Conservation (phyloP, 1,139 yeast genomes). For the Zygoascus sp. region DNA sequence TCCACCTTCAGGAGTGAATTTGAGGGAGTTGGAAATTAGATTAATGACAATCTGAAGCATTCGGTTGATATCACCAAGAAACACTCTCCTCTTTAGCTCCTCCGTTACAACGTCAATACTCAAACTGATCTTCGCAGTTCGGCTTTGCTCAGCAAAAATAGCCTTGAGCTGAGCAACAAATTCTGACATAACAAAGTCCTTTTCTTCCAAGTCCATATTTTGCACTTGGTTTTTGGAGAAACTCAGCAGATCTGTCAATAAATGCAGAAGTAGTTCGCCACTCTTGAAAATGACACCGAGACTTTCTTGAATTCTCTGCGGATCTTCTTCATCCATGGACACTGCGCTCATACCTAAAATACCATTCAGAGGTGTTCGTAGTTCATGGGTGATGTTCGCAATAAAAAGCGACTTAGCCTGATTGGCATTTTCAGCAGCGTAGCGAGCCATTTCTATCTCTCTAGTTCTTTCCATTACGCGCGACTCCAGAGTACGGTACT, state of each 20-base stretch:
- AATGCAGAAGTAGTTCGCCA: slow-evolving; percentile 79
- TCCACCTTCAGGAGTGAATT: slow-evolving; percentile 90
- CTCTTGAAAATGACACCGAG: slow-evolving; percentile 76
- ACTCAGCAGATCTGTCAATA: slow-evolving; percentile 78
- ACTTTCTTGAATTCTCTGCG: slow-evolving; percentile 61
- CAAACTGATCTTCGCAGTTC: slow-evolving; percentile 60
- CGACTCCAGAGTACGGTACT: slow-evolving; percentile 79
- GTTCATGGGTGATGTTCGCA: slow-evolving; percentile 89
- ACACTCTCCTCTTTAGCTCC: slow-evolving; percentile 42
- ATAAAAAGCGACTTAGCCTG: slow-evolving; percentile 91
- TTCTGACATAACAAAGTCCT: slow-evolving; percentile 66
- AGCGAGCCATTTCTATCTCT: slow-evolving; percentile 59
- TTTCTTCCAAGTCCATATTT: slow-evolving; percentile 71
- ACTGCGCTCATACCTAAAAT: slow-evolving; percentile 91
- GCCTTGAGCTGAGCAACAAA: slow-evolving; percentile 81
- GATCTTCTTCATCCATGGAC: slow-evolving; percentile 80
- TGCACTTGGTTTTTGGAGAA: slow-evolving; percentile 74
- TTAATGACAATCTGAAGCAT: slow-evolving; percentile 91
- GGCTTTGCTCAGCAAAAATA: slow-evolving; percentile 80
- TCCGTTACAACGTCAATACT: slow-evolving; percentile 42
- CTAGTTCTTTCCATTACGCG: slow-evolving; percentile 80
- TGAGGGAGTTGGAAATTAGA: slow-evolving; percentile 80
- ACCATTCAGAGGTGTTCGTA: slow-evolving; percentile 89
- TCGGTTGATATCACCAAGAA: slow-evolving; percentile 88
- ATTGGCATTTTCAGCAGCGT: slow-evolving; percentile 58